phyloP scores from a whole-genome alignment of 257 asterid species.

The Anisodus tanguticus region DNA sequence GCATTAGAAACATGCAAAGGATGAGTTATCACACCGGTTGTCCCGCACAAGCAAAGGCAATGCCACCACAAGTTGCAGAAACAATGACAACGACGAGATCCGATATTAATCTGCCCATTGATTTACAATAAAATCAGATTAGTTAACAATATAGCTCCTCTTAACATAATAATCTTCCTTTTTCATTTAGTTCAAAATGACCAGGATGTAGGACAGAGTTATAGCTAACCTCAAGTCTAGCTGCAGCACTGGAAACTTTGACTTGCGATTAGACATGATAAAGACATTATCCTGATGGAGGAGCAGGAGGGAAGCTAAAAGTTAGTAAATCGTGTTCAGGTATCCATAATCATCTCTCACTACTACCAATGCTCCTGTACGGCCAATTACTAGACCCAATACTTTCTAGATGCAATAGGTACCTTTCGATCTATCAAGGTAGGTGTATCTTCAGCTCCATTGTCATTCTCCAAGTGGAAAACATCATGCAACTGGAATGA shows the following conservation, averaged over 20 bases:
- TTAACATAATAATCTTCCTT: conserved; percentile 15
- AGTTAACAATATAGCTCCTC: conserved; percentile 7
- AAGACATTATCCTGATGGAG: conserved; percentile 71
- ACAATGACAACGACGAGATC: conserved; percentile 88
- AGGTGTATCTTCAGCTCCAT: conserved; percentile 75
- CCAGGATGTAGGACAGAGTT: conserved; percentile 22
- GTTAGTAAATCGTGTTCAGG: conserved; percentile 28
- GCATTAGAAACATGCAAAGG: conserved; percentile 13
- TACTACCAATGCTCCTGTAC: conserved; percentile 12
- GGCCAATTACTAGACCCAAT: conserved; percentile 2
- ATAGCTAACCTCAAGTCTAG: conserved; percentile 73
- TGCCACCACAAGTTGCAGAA: conserved; percentile 91
- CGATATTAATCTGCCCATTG: conserved; percentile 65
- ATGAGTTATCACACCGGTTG: conserved; percentile 66
- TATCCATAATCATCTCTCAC: conserved; percentile 26
- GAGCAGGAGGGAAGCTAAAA: conserved; percentile 2
- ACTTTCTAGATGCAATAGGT: conserved; percentile 30
- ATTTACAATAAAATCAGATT: conserved; percentile 11
- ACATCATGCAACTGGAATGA: conserved; percentile 78
- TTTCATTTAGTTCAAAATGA: conserved; percentile 18
- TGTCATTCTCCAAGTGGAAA: conserved; percentile 67
- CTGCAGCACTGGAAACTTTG: conserved; percentile 76
- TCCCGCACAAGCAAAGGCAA: conserved; percentile 89
- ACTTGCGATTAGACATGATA: conserved; percentile 79
- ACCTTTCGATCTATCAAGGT: conserved; percentile 78